Evolutionary conservation across 306 rosid species (phyloP).

Genomic region (Vachellia pachyceras): DNA sequence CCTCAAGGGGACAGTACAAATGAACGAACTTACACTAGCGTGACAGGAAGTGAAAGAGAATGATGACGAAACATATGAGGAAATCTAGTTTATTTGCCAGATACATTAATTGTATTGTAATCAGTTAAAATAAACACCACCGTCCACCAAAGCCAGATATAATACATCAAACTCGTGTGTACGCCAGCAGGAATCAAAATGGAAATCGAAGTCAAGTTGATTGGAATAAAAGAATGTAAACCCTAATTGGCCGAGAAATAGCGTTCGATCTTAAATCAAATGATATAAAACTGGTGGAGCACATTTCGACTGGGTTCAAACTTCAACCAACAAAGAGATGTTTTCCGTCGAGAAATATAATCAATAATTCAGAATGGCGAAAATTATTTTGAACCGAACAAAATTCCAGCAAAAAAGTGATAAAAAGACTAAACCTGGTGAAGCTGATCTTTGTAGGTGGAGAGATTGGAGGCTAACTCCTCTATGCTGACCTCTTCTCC

Average conservation of each 20-base stretch:
- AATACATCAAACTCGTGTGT: not conserved
- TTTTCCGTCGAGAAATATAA: not conserved
- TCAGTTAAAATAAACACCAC: not conserved
- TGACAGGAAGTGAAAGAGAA: not conserved
- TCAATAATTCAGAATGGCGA: not conserved
- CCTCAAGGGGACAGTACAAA: not conserved
- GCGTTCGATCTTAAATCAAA: not conserved
- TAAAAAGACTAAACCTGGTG: constrained; percentile 52
- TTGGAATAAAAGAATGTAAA: constrained; percentile 7
- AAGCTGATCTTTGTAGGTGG: constrained; percentile 84
- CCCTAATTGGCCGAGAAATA: constrained; percentile 32
- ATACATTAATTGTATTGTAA: not conserved
- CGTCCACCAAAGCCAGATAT: not conserved
- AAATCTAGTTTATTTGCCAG: not conserved
- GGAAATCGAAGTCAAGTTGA: not conserved
- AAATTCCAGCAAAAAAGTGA: not conserved
- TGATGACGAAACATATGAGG: not conserved
- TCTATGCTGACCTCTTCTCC: constrained; percentile 82
- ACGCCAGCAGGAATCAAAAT: not conserved
- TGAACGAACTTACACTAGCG: not conserved
- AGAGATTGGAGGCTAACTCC: constrained; percentile 82
- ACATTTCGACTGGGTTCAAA: not conserved
- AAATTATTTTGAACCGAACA: not conserved
- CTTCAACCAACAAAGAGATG: not conserved
- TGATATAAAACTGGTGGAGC: not conserved